phyloP scores from a whole-genome alignment of 495 filamentous ascomycete species.

The Penicillium bovifimosum region DNA sequence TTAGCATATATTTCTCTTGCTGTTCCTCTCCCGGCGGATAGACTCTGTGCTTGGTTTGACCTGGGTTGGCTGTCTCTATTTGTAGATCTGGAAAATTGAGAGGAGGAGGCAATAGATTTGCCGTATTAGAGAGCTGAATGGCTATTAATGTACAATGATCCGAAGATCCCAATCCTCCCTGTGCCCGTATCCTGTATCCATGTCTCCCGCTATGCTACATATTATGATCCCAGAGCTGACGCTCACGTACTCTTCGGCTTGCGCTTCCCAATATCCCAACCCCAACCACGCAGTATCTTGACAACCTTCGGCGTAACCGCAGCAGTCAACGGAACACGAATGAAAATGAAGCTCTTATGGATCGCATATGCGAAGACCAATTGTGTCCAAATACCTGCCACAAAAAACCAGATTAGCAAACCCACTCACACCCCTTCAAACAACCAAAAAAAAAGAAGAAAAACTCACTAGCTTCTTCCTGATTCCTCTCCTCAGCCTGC shows the following conservation, averaged over 20 bases:
- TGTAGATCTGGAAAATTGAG: conserved; percentile 18
- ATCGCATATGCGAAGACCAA: conserved; percentile 92
- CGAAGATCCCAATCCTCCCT: neutral
- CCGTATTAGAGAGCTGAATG: conserved; percentile 23
- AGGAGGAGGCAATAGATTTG: conserved; percentile 20
- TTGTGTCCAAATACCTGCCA: conserved; percentile 75
- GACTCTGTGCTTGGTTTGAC: conserved; percentile 4
- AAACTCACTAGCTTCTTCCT: conserved; percentile 50
- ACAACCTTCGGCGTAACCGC: conserved; percentile 90
- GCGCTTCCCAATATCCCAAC: conserved; percentile 66
- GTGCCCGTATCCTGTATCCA: conserved; percentile 11
- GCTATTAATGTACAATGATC: conserved; percentile 37
- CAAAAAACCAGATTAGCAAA: neutral
- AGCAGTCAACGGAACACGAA: conserved; percentile 83
- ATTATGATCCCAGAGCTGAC: conserved; percentile 5
- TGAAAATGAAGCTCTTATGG: conserved; percentile 96
- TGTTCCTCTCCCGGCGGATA: conserved; percentile 8
- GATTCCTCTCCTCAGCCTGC: conserved; percentile 29
- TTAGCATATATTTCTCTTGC: neutral
- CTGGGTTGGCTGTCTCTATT: conserved; percentile 13
- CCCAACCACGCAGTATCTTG: conserved; percentile 77
- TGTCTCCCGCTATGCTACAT: conserved; percentile 24
- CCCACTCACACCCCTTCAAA: neutral
- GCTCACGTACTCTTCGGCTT: conserved; percentile 42
- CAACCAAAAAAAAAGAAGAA: neutral